A percentile compares a stretch with the other conserved stretches of the same genome.
These are phyloP conservation scores for Dimargaris cristalligena DNA, from an alignment of 192 early-diverging fungal genomes.

Conservation along the genomic window DNA sequence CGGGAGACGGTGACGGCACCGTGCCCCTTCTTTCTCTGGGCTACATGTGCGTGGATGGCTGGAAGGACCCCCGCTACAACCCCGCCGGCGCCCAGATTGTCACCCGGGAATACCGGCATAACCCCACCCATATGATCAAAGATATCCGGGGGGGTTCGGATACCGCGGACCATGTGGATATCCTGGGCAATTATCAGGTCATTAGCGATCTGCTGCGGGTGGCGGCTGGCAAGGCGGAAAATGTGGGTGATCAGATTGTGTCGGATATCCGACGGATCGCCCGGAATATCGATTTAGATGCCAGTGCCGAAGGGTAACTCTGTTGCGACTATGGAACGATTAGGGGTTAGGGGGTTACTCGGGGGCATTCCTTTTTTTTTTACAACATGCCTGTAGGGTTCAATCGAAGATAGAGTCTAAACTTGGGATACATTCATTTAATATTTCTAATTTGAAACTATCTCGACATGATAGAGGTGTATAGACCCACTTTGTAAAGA, in stretches of 20 bases:
- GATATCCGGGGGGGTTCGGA: constrained; percentile 56
- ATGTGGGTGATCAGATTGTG: constrained; percentile 20
- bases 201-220: constrained; percentile 38
- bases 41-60: constrained; percentile 76
- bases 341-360: too few species aligned
- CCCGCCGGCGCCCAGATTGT: constrained; percentile 52
- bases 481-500: too few species aligned
- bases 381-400: too few species aligned
- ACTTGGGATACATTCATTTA: too few species aligned
- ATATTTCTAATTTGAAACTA: too few species aligned
- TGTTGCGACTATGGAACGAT: too few species aligned
- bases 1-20: constrained; percentile 56
- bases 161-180: constrained; percentile 75
- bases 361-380: too few species aligned
- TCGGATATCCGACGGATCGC: constrained; percentile 29
- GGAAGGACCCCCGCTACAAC: constrained; percentile 68
- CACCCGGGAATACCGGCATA: constrained; percentile 51
- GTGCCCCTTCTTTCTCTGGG: constrained; percentile 73
- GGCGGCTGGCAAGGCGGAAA: constrained; percentile 27
- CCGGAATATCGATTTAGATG: constrained; percentile 13
- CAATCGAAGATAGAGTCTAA: too few species aligned
- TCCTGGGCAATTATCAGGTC: constrained; percentile 62
- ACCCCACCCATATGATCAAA: constrained; percentile 20
- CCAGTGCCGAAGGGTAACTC: not conserved
- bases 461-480: too few species aligned